Evolutionary conservation across 345 rosid species (phyloP).

Genomic region (Rhizophora mangle): DNA sequence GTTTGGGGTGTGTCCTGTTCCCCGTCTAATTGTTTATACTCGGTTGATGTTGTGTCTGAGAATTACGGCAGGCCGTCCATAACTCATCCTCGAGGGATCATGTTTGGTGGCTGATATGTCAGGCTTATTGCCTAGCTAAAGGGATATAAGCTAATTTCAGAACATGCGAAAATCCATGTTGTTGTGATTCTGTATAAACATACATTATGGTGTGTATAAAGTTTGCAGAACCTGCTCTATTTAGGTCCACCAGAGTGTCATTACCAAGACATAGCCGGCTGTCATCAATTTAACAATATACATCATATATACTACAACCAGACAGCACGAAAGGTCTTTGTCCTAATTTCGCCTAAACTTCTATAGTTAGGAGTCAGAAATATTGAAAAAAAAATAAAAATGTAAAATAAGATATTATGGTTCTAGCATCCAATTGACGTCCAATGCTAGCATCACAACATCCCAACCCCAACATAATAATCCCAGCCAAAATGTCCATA

Average conservation of each 20-base stretch:
- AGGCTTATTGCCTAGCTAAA: constrained; percentile 32
- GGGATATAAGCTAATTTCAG: constrained; percentile 40
- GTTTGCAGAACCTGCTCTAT: constrained; percentile 21
- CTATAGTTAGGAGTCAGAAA: no score
- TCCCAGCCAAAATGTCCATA: no score
- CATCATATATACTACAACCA: no score
- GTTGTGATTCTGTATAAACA: constrained; percentile 29
- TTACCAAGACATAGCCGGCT: background rate
- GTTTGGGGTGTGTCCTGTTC: constrained; percentile 20
- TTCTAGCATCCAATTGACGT: no score
- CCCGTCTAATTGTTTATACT: constrained; percentile 19
- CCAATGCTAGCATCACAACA: no score
- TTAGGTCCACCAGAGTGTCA: background rate
- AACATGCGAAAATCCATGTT: constrained; percentile 33
- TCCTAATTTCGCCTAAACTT: no score
- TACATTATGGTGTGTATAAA: constrained; percentile 22
- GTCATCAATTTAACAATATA: no score
- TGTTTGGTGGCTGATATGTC: constrained; percentile 31
- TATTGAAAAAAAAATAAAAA: no score
- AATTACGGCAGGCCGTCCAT: constrained; percentile 20
- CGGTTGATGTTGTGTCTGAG: constrained; percentile 21
- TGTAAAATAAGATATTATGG: no score
- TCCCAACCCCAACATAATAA: no score
- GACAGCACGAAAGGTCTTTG: no score
- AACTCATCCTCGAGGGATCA: constrained; percentile 22